These are phyloP conservation scores for Cicer yamashitae DNA, from an alignment of 306 rosid genomes.

Conservation along the genomic window DNA sequence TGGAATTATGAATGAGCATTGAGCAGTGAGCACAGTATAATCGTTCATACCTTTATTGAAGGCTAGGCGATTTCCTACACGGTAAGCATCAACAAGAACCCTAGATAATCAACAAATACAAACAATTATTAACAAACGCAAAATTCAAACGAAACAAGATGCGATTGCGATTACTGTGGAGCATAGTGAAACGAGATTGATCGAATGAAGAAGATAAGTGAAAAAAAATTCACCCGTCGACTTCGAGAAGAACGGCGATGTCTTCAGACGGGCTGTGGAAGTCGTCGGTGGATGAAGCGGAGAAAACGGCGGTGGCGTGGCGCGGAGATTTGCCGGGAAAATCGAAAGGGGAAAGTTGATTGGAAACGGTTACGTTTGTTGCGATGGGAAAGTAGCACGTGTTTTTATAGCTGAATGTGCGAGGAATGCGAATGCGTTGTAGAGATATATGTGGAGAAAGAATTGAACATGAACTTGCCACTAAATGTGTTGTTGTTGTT, in stretches of 20 bases:
- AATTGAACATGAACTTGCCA: constrained; percentile 34
- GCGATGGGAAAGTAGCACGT: constrained; percentile 14
- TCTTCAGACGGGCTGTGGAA: constrained; percentile 49
- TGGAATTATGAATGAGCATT: not conserved
- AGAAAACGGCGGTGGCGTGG: constrained; percentile 49
- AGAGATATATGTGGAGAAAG: not conserved
- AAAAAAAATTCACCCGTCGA: constrained; percentile 66
- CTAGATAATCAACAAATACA: constrained; percentile 50
- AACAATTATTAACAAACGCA: not conserved
- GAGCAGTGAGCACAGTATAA: not conserved
- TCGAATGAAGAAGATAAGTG: constrained; percentile 5
- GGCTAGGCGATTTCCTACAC: constrained; percentile 74
- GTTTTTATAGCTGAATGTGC: constrained; percentile 5
- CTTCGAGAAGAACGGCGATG: constrained; percentile 86
- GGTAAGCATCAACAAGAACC: constrained; percentile 85
- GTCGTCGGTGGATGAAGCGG: constrained; percentile 50
- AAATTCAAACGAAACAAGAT: not conserved
- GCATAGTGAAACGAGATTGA: not conserved
- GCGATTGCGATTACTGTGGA: not conserved
- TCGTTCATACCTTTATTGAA: constrained; percentile 74
- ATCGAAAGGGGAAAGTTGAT: constrained; percentile 19
- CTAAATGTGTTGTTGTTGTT: not conserved
- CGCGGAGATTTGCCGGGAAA: constrained; percentile 55
- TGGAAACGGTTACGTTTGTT: constrained; percentile 6
- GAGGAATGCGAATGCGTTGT: not conserved